Evolutionary conservation across 1,284 basidiomycete genomes (phyloP), one percentile per base, ranked within the genome.

Genomic region (Schizophyllum amplum): DNA sequence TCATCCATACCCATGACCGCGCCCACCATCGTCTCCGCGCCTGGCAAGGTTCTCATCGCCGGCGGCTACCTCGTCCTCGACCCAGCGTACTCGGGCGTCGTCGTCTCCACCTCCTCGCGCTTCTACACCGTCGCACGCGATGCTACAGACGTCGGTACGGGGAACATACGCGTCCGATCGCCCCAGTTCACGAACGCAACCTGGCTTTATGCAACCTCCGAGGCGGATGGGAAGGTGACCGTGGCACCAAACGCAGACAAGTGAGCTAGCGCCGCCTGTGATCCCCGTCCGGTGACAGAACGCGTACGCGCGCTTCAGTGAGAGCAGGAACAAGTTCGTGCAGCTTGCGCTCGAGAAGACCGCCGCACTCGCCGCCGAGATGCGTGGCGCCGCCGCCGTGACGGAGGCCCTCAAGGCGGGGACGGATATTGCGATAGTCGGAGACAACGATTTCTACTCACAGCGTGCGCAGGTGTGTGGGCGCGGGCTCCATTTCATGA

Each of bases 381-480:
- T 79, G 57, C 76, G 76, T 54, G 82, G 82, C 4, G 63, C 69
- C 5, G 68, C 71, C 15, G 68, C 73, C 23, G 68, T 88, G 52
- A 70, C 73, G 25, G 71, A 75, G 22, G 66, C 72, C 15, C 71
- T 91, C 13, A 66, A 70, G 1, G 64, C 71, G 4, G 82, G 86
- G 54, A 74, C 94, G 61, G 80, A 90, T 65, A 82, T 98, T 60
- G 82, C 82, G 26, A 91, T 98, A 57, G 82, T 88, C 21, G 97
- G 92, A 4, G 93, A 94, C 71, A 99, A 99, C 67, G 97, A 98
- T 71, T 99, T 98, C 66, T 99, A 99, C 74, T 97, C 94, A 1
- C 96, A 99, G 68, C 79, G 88, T 57, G 83, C 86, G 56, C 87
- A 92, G 79, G 92, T 90, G 60, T 61, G 78, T 71, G 48, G 22